phyloP scores from a whole-genome alignment of 2,329 filamentous ascomycete genomes.

The Leptographium galeiforme region DNA sequence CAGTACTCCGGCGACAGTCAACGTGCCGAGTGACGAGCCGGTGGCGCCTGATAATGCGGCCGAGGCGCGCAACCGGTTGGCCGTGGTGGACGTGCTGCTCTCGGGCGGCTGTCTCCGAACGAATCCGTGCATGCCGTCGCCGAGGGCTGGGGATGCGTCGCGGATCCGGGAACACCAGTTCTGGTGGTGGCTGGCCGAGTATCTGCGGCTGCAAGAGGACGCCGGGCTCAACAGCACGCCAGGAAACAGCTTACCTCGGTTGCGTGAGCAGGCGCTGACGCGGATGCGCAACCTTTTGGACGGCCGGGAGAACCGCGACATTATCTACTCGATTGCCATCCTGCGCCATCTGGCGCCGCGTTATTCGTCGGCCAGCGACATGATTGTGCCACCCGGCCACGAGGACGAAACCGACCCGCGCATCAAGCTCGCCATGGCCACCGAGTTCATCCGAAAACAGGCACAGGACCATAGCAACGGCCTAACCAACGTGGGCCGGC shows the following conservation, averaged over 20 bases:
- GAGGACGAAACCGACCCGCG: conserved; percentile 54
- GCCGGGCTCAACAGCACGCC: conserved; percentile 12
- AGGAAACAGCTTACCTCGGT: conserved; percentile 25
- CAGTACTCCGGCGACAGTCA: conserved; percentile 22
- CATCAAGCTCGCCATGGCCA: conserved; percentile 54
- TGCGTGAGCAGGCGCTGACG: conserved; percentile 50
- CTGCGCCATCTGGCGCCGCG: conserved; percentile 60
- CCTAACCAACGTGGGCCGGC: conserved; percentile 60
- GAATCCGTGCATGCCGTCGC: conserved; percentile 42
- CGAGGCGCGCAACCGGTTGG: conserved; percentile 56
- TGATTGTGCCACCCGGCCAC: conserved; percentile 34
- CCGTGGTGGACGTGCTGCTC: conserved; percentile 63
- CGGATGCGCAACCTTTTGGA: conserved; percentile 60
- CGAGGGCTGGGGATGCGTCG: conserved; percentile 36
- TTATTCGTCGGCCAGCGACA: conserved; percentile 34
- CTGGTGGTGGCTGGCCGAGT: conserved; percentile 67
- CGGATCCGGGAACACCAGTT: conserved; percentile 58
- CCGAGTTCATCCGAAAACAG: conserved; percentile 56
- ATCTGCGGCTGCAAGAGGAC: conserved; percentile 46
- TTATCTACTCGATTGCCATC: conserved; percentile 79
- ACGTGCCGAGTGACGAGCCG: conserved; percentile 20
- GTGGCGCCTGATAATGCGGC: conserved; percentile 44
- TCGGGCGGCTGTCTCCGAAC: conserved; percentile 51
- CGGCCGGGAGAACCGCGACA: conserved; percentile 74
- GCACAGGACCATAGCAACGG: conserved; percentile 44